Base-by-base conservation (phyloP, 2,329 filamentous ascomycete species). In the Endothia cerciana region DNA sequence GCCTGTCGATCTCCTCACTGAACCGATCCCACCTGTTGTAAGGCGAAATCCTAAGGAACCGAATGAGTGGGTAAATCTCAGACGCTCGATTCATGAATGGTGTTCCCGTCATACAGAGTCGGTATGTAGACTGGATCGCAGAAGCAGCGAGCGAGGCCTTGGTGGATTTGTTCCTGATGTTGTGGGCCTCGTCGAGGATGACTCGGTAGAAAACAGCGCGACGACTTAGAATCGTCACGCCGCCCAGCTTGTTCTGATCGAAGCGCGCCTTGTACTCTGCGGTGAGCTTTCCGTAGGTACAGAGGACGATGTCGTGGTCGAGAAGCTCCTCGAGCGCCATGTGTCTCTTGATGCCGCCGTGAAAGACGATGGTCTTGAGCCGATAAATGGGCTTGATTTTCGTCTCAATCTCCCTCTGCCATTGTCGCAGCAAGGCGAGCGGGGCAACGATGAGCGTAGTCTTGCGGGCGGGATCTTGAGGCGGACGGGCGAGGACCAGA, bases 391-490 rank as follows among this genome's bases (percentile, higher is more conserved):
- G 68, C 59, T 73, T 74, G 51, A 76, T 68, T 59, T 75, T 76
- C 19, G 69, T 83, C 68, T 85, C 81, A 61, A 94, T 91, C 75
- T 97, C 92, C 62, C 89, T 87, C 71, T 87, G 87, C 93, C 93
- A 97, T 71, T 97, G 97, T 72, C 89, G 93, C 90, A 97, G 93
- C n/a, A 97, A 92, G 61, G 89, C 90, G 6, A 96, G 85, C 0
- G 93, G 93, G 0, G 91, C 89, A 62, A 97, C 82, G 62, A 97
- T 93, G 25, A 97, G 82, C 0, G 92, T 96, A 0, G 89, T 81
- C 6, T 87, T 88, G 3, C 80, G 74, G 0, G 79, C 78, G 5
- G 30, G 55, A 10, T 67, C 43, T 3, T 81, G 79, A 22, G 63
- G 55, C 25, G 43, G 53, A 5, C 82, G 82, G 3, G 81, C 80